Percentiles rank a stretch among this genome's conserved stretches.
These are phyloP conservation scores for Aspergillus proliferans DNA, from an alignment of 2,329 filamentous ascomycete genomes.

Conservation along the genomic window DNA sequence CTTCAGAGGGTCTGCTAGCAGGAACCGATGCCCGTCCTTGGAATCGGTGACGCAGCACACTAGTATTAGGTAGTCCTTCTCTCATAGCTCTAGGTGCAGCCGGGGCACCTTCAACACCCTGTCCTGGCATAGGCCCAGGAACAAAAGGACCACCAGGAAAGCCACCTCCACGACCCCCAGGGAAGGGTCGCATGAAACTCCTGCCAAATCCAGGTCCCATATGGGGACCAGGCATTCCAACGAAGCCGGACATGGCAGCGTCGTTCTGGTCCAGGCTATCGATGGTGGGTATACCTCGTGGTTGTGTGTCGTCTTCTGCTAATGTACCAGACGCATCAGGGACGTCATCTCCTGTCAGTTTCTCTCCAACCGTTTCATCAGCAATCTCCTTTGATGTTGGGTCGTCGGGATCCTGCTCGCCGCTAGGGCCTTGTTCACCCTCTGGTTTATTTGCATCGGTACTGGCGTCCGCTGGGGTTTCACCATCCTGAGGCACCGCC, in stretches of 20 bases:
- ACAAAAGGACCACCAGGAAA: slow-evolving; percentile 24
- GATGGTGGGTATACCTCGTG: slow-evolving; percentile 26
- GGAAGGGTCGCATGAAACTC: slow-evolving; percentile 41
- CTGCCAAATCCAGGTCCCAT: slow-evolving; percentile 32
- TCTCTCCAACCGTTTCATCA: slow-evolving; percentile 10
- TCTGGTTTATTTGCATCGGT: slow-evolving; percentile 23
- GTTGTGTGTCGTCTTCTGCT: slow-evolving; percentile 15
- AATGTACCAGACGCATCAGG: slow-evolving; percentile 6
- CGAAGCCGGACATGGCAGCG: slow-evolving; percentile 18
- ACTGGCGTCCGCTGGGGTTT: slow-evolving; percentile 5
- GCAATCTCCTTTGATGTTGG: slow-evolving; percentile 7
- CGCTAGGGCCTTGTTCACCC: slow-evolving; percentile 28
- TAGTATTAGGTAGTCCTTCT: slow-evolving; percentile 77
- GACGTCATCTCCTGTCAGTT: slow-evolving; percentile 6
- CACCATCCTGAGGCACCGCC: slow-evolving; percentile 9
- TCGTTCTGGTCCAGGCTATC: slow-evolving; percentile 25
- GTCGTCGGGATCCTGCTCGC: slow-evolving; percentile 25
- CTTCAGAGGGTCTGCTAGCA: slow-evolving; percentile 13
- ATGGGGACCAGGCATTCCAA: slow-evolving; percentile 16
- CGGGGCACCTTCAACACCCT: slow-evolving; percentile 67
- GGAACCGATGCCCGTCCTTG: slow-evolving; percentile 23
- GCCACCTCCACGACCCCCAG: slow-evolving; percentile 26
- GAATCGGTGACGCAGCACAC: slow-evolving; percentile 56
- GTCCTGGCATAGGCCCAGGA: slow-evolving; percentile 33
- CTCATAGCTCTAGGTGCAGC: slow-evolving; percentile 94